A percentile compares a stretch with the other conserved stretches of the same genome.
These are phyloP conservation scores for Rhizopogon sp. DNA, from an alignment of 768 basidiomycete genomes.

Conservation along the genomic window DNA sequence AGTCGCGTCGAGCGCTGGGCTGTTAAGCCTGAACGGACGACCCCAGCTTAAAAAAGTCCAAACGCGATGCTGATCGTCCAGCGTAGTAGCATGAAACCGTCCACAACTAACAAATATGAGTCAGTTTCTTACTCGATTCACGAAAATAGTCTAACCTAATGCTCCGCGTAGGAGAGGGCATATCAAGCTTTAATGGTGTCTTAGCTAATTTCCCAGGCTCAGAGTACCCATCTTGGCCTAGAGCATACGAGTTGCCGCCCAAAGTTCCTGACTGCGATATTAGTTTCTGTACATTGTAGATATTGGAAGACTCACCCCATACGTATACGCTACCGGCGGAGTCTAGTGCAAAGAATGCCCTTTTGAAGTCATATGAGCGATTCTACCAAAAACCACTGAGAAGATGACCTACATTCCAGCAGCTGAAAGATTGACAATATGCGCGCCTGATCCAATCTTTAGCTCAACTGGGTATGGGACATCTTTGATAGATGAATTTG, in stretches of 20 bases:
- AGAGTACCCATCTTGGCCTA: slow-evolving; percentile 53
- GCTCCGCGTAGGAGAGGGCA: slow-evolving; percentile 55
- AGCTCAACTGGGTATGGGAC: slow-evolving; percentile 67
- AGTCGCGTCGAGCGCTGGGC: slow-evolving; percentile 32
- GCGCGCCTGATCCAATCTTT: slow-evolving; percentile 45
- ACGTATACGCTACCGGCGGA: slow-evolving; percentile 65
- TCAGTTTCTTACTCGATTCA: background rate
- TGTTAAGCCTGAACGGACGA: slow-evolving; percentile 58
- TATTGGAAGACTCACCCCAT: slow-evolving; percentile 57
- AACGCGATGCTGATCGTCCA: slow-evolving; percentile 54
- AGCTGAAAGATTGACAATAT: slow-evolving; percentile 69
- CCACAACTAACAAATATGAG: slow-evolving; percentile 54
- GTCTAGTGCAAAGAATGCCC: slow-evolving; percentile 87
- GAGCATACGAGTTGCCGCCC: slow-evolving; percentile 37
- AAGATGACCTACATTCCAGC: slow-evolving; percentile 67
- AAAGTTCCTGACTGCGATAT: slow-evolving; percentile 50
- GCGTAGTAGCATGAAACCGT: slow-evolving; percentile 60
- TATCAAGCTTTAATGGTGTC: slow-evolving; percentile 50
- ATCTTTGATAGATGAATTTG: slow-evolving; percentile 26
- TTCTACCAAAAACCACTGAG: slow-evolving; percentile 2
- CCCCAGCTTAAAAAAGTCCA: slow-evolving; percentile 82
- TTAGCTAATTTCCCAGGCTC: slow-evolving; percentile 43
- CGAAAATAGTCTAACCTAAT: slow-evolving; percentile 48
- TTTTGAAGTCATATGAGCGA: slow-evolving; percentile 21
- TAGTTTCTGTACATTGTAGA: background rate